Conservation (phyloP, 164 flowering plant species). For the Berberis vulgaris region DNA sequence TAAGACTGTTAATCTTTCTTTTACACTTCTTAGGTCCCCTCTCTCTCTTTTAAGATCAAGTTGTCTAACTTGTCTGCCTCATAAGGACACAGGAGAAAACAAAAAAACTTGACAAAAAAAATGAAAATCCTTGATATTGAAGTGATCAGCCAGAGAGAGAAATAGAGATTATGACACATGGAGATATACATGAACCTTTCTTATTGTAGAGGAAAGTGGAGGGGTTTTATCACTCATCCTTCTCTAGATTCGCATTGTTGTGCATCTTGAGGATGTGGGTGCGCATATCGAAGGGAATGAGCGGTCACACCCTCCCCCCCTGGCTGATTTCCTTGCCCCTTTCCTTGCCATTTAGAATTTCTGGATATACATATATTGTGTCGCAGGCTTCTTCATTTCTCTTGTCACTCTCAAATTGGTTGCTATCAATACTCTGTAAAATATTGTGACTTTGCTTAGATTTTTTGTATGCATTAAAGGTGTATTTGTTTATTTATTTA, state of each 20-base stretch:
- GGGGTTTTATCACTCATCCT: too few species aligned
- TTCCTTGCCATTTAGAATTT: too few species aligned
- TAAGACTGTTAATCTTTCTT: neutral
- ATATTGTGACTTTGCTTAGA: too few species aligned
- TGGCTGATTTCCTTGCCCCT: too few species aligned
- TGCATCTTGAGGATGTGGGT: too few species aligned
- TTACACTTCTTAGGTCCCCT: neutral
- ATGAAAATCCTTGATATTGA: conserved; percentile 7
- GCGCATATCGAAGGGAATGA: too few species aligned
- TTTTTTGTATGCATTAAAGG: too few species aligned
- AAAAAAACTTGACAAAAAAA: conserved; percentile 1
- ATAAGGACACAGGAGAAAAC: conserved; percentile 1
- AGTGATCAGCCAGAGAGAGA: conserved; percentile 1
- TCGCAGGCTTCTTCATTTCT: neutral
- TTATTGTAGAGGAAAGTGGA: too few species aligned
- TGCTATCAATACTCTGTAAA: conserved; percentile 8
- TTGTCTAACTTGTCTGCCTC: conserved; percentile 1
- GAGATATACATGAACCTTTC: neutral
- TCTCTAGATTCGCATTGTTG: too few species aligned
- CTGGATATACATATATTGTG: too few species aligned
- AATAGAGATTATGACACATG: neutral
- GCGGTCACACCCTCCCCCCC: too few species aligned
- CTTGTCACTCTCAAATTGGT: conserved; percentile 10
- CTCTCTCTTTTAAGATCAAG: conserved; percentile 1
- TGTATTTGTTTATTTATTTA: neutral